Base-by-base conservation (phyloP, 352 stramenopile genomes). In the Aphanomyces invadans region DNA sequence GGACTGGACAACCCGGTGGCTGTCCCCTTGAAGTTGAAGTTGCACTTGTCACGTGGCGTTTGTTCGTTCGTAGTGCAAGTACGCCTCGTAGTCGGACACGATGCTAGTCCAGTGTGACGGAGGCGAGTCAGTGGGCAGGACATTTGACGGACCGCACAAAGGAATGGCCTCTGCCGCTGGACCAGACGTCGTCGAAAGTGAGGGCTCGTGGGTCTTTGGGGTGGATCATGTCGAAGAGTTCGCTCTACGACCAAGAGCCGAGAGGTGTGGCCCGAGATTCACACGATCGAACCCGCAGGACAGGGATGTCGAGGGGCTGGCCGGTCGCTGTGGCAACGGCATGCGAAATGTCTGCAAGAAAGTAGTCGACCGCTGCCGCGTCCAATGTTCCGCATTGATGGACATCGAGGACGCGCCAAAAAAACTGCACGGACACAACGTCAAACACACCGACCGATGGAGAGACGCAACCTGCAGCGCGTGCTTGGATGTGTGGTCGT, bases 211-310 rank as follows among this genome's bases (percentile, higher is more conserved):
- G 59, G 11, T 57, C 0, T 38, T 67, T 67, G 19, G 60, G 60
- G 25, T 67, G 60, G 29, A 67, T 59, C 60, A 67, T 67, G 45
- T 67, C 60, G n/a, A 67, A 67, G 3, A 67, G 32, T 28, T 67
- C 60, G 23, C 60, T 67, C 60, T 67, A 26, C 33, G 11, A 38
- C 1, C 12, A 10, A 48, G 10, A 38, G 17, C 17, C 45, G 38
- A 49, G 3, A 32, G 3, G 21, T n/a, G n/a, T n/a, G 17, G 1
- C 42, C 7, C 0, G 39, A 4, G 17, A 5, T 32, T 12, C 1
- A 0, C 12, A 36, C 19, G 12, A 21, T 28, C 42, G 23, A 25
- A 67, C 60, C 38, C 60, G 28, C 23, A 67, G 60, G 3, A 45
- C 26, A 2, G 28, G 19, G 3, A 38, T n/a, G 32, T 56, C 60